Conservation (phyloP, 495 filamentous ascomycete species). For the Talaromyces thailandensis region DNA sequence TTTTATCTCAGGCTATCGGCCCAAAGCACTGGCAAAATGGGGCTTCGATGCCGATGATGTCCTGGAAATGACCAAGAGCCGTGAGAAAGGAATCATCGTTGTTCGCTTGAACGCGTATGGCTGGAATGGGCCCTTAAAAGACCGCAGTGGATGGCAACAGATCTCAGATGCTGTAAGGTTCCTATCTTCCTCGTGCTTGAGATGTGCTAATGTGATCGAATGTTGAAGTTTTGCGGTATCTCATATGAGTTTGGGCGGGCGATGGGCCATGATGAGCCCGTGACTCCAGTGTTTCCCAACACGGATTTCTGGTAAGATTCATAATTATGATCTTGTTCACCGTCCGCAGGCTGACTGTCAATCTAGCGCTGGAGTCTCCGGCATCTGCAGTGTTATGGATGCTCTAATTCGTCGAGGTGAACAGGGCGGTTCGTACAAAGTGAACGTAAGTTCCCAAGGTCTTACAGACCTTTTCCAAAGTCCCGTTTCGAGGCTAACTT, state of each 20-base stretch:
- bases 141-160: conserved; percentile 38
- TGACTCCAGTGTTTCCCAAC: background rate
- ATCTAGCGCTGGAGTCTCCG: background rate
- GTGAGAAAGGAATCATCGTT: conserved; percentile 51
- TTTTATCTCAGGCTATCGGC: conserved; percentile 50
- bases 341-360: background rate
- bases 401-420: conserved; percentile 24
- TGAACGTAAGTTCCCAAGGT: background rate
- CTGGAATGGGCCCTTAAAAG: conserved; percentile 19
- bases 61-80: conserved; percentile 31
- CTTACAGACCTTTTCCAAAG: background rate
- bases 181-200: background rate
- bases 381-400: conserved; percentile 19
- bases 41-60: conserved; percentile 41
- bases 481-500: background rate
- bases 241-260: background rate
- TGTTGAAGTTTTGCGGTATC: background rate
- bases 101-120: conserved; percentile 61
- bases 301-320: background rate
- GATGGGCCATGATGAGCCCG: background rate
- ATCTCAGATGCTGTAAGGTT: conserved; percentile 29
- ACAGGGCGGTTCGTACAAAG: conserved; percentile 21
- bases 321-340: background rate
- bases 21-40: conserved; percentile 38
- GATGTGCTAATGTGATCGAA: background rate